These are phyloP conservation scores for Monsonia emarginata DNA, from an alignment of 441 rosid species.

Conservation along the genomic window DNA sequence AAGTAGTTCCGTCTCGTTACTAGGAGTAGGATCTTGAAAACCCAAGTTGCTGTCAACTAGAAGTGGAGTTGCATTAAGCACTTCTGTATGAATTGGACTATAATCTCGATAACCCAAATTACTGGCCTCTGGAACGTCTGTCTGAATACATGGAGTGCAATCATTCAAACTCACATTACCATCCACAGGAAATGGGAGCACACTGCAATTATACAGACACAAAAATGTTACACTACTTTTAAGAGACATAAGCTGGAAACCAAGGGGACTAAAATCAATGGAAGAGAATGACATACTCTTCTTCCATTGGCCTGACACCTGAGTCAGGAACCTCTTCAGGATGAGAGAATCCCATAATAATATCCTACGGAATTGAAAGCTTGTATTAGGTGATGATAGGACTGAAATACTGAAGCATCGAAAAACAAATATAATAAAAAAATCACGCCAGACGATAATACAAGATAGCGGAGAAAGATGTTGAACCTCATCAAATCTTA, in stretches of 20 bases:
- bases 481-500: constrained; percentile 58
- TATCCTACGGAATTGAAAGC: constrained; percentile 33
- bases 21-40: constrained; percentile 14
- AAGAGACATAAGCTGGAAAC: background rate
- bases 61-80: too few species aligned
- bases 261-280: constrained; percentile 11
- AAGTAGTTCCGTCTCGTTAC: constrained; percentile 17
- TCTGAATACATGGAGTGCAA: background rate
- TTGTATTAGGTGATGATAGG: constrained; percentile 6
- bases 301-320: constrained; percentile 25
- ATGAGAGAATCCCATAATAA: constrained; percentile 18
- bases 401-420: background rate
- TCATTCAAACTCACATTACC: constrained; percentile 8
- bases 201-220: constrained; percentile 21
- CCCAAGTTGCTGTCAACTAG: constrained; percentile 15
- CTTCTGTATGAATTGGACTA: too few species aligned
- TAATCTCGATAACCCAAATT: too few species aligned
- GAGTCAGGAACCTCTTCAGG: constrained; percentile 23
- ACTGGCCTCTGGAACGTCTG: background rate
- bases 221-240: constrained; percentile 6
- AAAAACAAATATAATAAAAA: background rate
- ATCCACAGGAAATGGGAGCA: constrained; percentile 20
- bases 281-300: constrained; percentile 32
- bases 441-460: background rate
- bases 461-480: background rate